Evolutionary conservation across 768 basidiomycete species (phyloP).

Genomic region (Podaxis sp.): DNA sequence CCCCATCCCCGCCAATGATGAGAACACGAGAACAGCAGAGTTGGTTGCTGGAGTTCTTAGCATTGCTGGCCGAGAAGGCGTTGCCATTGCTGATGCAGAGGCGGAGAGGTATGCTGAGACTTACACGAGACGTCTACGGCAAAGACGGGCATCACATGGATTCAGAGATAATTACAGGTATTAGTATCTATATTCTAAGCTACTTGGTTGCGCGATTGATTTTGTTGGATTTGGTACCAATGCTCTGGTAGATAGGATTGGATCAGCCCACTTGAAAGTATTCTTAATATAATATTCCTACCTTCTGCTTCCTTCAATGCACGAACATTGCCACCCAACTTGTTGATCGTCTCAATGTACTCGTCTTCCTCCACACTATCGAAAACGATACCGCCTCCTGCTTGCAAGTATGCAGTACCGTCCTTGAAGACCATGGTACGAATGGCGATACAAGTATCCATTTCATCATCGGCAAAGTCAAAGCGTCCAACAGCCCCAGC

Average conservation of each 20-base stretch:
- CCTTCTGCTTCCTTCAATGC: conserved; percentile 88
- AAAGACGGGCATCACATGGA: conserved; percentile 18
- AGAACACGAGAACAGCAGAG: conserved; percentile 88
- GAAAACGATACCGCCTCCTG: conserved; percentile 95
- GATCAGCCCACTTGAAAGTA: conserved; percentile 18
- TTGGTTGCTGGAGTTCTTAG: conserved; percentile 87
- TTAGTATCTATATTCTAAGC: conserved; percentile 18
- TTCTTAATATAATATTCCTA: conserved; percentile 28
- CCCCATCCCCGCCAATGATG: conserved; percentile 98
- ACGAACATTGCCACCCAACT: conserved; percentile 81
- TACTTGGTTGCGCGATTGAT: conserved; percentile 27
- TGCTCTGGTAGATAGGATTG: conserved; percentile 43
- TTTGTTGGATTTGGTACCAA: conserved; percentile 66
- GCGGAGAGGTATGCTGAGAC: conserved; percentile 28
- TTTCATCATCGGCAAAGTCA: conserved; percentile 90
- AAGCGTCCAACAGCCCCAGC: conserved; percentile 98
- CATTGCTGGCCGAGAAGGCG: conserved; percentile 79
- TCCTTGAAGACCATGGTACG: conserved; percentile 97
- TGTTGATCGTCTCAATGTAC: conserved; percentile 94
- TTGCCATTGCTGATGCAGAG: conserved; percentile 39
- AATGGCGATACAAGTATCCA: conserved; percentile 99
- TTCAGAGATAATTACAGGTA: conserved; percentile 17
- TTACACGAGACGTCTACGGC: conserved; percentile 24
- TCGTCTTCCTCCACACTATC: conserved; percentile 99
- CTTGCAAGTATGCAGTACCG: conserved; percentile 88